phyloP scores from a whole-genome alignment of 2,329 filamentous ascomycete genomes.

The Penicillium olsonii region DNA sequence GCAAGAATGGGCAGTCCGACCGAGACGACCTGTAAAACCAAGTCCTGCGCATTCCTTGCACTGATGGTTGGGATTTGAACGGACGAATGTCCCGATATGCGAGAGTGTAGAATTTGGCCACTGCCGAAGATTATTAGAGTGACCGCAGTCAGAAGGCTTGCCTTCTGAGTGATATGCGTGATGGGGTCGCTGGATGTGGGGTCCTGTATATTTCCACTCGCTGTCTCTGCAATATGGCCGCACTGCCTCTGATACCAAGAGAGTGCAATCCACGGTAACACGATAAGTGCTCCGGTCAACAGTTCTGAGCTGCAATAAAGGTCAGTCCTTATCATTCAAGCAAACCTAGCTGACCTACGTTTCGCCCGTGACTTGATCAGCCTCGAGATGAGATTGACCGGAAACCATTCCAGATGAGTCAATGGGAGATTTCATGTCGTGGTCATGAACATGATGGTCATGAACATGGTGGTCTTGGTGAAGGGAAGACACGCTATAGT shows the following conservation, averaged over 20 bases:
- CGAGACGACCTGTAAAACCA: slow-evolving; percentile 40
- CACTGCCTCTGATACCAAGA: slow-evolving; percentile 39
- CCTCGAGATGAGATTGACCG: not conserved
- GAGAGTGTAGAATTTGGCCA: slow-evolving; percentile 24
- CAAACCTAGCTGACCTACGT: slow-evolving; percentile 15
- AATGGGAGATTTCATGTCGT: not conserved
- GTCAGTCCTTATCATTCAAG: slow-evolving; percentile 20
- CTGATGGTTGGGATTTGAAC: slow-evolving; percentile 22
- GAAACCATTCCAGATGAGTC: not conserved
- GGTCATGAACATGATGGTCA: slow-evolving; percentile 1
- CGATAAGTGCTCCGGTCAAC: slow-evolving; percentile 50
- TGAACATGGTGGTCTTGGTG: slow-evolving; percentile 12
- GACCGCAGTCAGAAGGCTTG: slow-evolving; percentile 31
- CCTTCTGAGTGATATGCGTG: slow-evolving; percentile 24
- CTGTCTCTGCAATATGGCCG: slow-evolving; percentile 12
- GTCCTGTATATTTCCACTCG: slow-evolving; percentile 10
- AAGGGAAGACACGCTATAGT: slow-evolving; percentile 23
- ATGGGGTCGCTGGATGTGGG: slow-evolving; percentile 5
- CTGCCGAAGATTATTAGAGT: slow-evolving; percentile 35
- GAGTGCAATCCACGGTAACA: slow-evolving; percentile 38
- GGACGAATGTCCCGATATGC: slow-evolving; percentile 3
- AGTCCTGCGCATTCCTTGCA: slow-evolving; percentile 15
- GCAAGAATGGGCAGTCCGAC: slow-evolving; percentile 59
- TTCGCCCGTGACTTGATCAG: slow-evolving; percentile 6
- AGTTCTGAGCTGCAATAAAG: slow-evolving; percentile 44